Base-by-base conservation (phyloP, 2,329 filamentous ascomycete genomes). In the Xylaria multiplex region DNA sequence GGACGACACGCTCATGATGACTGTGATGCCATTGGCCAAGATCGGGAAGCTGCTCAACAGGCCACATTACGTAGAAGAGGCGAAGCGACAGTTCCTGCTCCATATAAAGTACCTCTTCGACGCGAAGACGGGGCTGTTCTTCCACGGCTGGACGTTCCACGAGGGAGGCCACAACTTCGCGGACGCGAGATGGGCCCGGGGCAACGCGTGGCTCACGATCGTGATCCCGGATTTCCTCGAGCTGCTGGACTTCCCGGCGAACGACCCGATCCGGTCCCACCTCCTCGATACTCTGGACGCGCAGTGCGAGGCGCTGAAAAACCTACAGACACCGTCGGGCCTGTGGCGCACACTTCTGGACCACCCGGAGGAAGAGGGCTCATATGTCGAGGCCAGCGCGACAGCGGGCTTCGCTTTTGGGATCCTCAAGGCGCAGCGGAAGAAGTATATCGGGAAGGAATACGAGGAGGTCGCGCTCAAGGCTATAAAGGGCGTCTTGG, bases 1-100 rank as follows among this genome's bases (percentile, higher is more conserved):
- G 92, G 92, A 93, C 71, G 92, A 95, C 76, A 95, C 92, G 6
- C 83, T 95, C 50, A 94, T 95, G 91, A 95, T 95, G 92, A 93
- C 91, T 0, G 91, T 93, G 6, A 81, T 94, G 78, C 92, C 92
- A 1, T 82, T 94, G 19, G 91, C 91, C 19, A 94, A 94, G 81
- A 93, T 93, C 67, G 92, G 92, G 0, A 84, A 89, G 62, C 81
- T 93, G 3, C 84, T 95, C 2, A 82, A 86, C 67, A 82, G 91
- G 1, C 90, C 90, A 0, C 85, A 91, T 70, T 95, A 95, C 75
- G 82, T 94, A 30, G 90, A 88, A 48, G 92, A 95, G 78, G 91
- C 91, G 11, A 93, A 93, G 80, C 83, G 86, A 7, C 92, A 94
- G 77, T 93, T 93, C 74, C 82, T 94, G 49, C 79, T 93, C 14